Evolutionary conservation across 306 rosid genomes (phyloP).

Genomic region (Crotalaria pallida): DNA sequence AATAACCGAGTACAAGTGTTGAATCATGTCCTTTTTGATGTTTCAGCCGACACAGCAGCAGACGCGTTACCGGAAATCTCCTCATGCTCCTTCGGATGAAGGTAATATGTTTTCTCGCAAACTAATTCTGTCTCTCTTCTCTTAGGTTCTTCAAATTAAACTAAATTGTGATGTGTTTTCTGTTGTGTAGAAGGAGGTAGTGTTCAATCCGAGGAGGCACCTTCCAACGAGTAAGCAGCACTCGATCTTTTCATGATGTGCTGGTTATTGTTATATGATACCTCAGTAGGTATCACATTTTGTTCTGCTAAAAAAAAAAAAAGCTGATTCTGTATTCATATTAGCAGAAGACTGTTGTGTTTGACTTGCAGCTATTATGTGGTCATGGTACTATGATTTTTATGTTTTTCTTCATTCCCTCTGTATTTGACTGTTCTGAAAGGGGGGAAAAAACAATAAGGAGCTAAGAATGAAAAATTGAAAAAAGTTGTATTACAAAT

Average conservation of each 20-base stretch:
- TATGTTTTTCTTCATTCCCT: background rate
- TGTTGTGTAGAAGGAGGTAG: slow-evolving; percentile 55
- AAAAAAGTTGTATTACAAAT: background rate
- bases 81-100: slow-evolving; percentile 82
- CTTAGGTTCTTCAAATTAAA: background rate
- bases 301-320: slow-evolving; percentile 32
- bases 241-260: slow-evolving; percentile 28
- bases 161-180: background rate
- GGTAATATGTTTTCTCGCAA: slow-evolving; percentile 37
- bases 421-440: background rate
- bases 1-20: background rate
- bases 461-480: background rate
- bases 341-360: slow-evolving; percentile 28
- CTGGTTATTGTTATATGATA: slow-evolving; percentile 37
- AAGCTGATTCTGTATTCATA: slow-evolving; percentile 28
- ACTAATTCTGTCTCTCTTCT: background rate
- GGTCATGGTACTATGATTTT: slow-evolving; percentile 19
- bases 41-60: slow-evolving; percentile 94
- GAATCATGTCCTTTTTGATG: background rate
- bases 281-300: slow-evolving; percentile 34
- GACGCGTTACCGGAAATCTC: slow-evolving; percentile 91
- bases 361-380: slow-evolving; percentile 21
- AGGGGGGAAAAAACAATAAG: background rate
- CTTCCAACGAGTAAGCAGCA: slow-evolving; percentile 51
- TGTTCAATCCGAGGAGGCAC: slow-evolving; percentile 55